phyloP scores from a whole-genome alignment of 805 yeast genomes.

The Kodamaea jinghongensis region DNA sequence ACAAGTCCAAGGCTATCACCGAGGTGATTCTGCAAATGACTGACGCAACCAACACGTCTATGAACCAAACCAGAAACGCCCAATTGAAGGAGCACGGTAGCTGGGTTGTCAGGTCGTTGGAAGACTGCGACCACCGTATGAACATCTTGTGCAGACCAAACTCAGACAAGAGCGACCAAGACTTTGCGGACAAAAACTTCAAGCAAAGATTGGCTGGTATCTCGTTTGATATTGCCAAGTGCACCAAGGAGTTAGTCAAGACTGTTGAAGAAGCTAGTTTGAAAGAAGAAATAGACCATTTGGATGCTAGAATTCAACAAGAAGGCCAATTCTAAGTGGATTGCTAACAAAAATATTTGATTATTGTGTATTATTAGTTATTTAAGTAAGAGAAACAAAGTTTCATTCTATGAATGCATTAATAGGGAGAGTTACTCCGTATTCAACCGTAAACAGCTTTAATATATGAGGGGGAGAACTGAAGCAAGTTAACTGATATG shows the following conservation, averaged over 20 bases:
- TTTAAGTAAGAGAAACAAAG: too few relatives aligned
- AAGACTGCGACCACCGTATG: slow-evolving; percentile 86
- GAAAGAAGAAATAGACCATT: slow-evolving; percentile 77
- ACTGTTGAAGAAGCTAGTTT: slow-evolving; percentile 93
- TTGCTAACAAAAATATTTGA: background rate
- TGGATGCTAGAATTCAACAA: slow-evolving; percentile 61
- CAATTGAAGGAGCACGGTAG: slow-evolving; percentile 85
- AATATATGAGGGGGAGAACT: too few relatives aligned
- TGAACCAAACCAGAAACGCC: slow-evolving; percentile 84
- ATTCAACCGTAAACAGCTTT: too few relatives aligned
- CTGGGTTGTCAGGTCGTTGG: slow-evolving; percentile 84
- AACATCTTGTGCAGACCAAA: slow-evolving; percentile 56
- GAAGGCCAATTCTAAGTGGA: too few relatives aligned
- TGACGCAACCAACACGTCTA: slow-evolving; percentile 80
- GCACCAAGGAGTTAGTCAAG: slow-evolving; percentile 93
- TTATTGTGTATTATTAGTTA: slow-evolving; percentile 6
- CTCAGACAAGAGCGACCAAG: slow-evolving; percentile 44
- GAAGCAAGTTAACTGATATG: too few relatives aligned
- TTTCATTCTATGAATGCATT: too few relatives aligned
- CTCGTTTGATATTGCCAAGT: slow-evolving; percentile 93
- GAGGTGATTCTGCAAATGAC: slow-evolving; percentile 82
- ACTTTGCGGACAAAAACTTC: slow-evolving; percentile 82
- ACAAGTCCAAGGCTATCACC: slow-evolving; percentile 72
- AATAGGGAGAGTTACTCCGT: too few relatives aligned
- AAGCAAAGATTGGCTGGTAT: slow-evolving; percentile 94